Conservation (phyloP, 495 filamentous ascomycete species). For the Daldinia vernicosa region DNA sequence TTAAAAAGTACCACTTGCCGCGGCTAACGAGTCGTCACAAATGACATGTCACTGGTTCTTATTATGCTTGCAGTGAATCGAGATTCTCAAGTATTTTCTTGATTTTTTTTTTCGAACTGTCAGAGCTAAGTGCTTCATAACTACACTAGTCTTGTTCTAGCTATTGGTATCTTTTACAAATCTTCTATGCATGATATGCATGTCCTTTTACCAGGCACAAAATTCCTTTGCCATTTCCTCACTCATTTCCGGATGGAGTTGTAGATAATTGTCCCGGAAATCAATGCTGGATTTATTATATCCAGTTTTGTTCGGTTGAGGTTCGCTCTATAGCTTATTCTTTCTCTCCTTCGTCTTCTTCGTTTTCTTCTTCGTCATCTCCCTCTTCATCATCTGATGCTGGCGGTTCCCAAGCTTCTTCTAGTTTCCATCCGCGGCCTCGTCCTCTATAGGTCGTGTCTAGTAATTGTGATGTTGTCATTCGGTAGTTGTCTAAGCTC, state of each 20-base stretch:
- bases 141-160: background rate
- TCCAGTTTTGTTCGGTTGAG: constrained; percentile 43
- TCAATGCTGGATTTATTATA: constrained; percentile 33
- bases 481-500: constrained; percentile 55
- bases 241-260: background rate
- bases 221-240: constrained; percentile 7
- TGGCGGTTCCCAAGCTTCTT: constrained; percentile 83
- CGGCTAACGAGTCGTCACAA: constrained; percentile 8
- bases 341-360: constrained; percentile 46
- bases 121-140: constrained; percentile 1
- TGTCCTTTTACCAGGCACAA: background rate
- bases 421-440: constrained; percentile 82
- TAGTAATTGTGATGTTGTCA: constrained; percentile 60
- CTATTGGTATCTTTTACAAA: constrained; percentile 2
- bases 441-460: constrained; percentile 51
- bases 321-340: constrained; percentile 34
- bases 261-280: constrained; percentile 2
- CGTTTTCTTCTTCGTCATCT: constrained; percentile 61
- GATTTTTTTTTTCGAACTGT: background rate
- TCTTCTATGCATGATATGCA: background rate
- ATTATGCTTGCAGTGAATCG: background rate
- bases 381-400: constrained; percentile 67
- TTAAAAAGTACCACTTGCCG: background rate
- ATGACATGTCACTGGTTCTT: background rate
- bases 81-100: constrained; percentile 14